These are phyloP conservation scores for Verticillium isaacii DNA, from an alignment of 2,329 filamentous ascomycete genomes.

Conservation along the genomic window DNA sequence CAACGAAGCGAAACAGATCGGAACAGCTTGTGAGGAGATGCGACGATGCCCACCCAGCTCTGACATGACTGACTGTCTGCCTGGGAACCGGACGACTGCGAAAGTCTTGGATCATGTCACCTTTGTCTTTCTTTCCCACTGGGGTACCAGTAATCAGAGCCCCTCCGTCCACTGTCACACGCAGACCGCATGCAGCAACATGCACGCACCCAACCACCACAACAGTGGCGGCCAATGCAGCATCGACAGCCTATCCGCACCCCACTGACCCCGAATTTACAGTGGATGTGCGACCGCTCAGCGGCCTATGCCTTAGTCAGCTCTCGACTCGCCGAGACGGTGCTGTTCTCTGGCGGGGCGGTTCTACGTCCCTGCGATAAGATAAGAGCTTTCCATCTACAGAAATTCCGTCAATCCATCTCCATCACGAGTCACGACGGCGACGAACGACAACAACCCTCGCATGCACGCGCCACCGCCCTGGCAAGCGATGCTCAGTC, in stretches of 20 bases:
- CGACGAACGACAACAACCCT: neutral
- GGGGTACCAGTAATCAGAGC: neutral
- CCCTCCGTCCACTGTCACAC: neutral
- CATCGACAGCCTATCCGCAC: neutral
- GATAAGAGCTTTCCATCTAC: neutral
- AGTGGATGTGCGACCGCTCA: neutral
- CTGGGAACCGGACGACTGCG: neutral
- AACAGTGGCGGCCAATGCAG: neutral
- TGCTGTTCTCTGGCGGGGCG: neutral
- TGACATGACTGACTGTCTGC: too few species aligned
- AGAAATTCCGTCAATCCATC: neutral
- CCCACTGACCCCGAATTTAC: neutral
- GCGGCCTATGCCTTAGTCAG: neutral
- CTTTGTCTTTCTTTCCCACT: neutral
- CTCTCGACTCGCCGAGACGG: neutral
- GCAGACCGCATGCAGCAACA: neutral
- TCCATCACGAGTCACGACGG: neutral
- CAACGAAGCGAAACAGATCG: neutral
- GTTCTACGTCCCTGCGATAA: neutral
- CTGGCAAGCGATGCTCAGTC: constrained; percentile 3
- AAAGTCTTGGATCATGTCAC: neutral
- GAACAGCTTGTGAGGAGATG: neutral
- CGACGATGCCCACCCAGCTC: too few species aligned
- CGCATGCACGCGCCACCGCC: neutral
- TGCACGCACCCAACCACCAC: neutral